Evolutionary conservation across 2,329 filamentous ascomycete genomes (phyloP), one percentile per base, ranked within the genome.

Genomic region (Remersonia thermophila): DNA sequence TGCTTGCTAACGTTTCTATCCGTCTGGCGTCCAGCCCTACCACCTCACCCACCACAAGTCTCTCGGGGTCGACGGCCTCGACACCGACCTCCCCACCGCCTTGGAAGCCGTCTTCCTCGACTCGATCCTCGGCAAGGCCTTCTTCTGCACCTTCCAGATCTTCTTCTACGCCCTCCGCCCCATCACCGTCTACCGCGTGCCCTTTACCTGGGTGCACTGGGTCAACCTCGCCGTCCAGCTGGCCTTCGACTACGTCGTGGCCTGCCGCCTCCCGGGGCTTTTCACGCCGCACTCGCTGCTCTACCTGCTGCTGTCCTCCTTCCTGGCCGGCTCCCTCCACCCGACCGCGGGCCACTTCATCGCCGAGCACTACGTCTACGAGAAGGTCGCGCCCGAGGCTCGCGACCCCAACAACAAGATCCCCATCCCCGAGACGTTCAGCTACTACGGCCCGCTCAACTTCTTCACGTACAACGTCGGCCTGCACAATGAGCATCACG

Each of bases 61-160:
- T 27, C 80, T 98, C 35, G 91, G 91, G 43, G 89, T 98, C 34
- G 84, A 94, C 52, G 91, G 91, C 38, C 75, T 98, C 30, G 91
- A 98, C 58, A 94, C 89, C 30, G 91, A 98, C 55, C 78, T 98
- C 18, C 91, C 91, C 16, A 96, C 91, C 13, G 77, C 83, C 33
- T 61, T 95, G 34, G 91, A 98, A 65, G 89, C 86, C 44, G 63
- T 93, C 55, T 81, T 98, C 57, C 79, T 98, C 51, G 83, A 98
- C 66, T 95, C 86, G 7, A 79, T 98, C 50, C 74, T 89, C 13
- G 91, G 91, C 58, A 98, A 98, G 64, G 80, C 91, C 47, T 98
- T 98, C 68, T 98, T 98, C 72, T 89, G 83, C 65, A 98, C 91
- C 48, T 98, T 95, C 66, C 91, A 98, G 63, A 95, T 98, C 59